These are phyloP conservation scores for Entelexis sorbosivorans DNA, from an alignment of 1,139 yeast species.

Conservation along the genomic window DNA sequence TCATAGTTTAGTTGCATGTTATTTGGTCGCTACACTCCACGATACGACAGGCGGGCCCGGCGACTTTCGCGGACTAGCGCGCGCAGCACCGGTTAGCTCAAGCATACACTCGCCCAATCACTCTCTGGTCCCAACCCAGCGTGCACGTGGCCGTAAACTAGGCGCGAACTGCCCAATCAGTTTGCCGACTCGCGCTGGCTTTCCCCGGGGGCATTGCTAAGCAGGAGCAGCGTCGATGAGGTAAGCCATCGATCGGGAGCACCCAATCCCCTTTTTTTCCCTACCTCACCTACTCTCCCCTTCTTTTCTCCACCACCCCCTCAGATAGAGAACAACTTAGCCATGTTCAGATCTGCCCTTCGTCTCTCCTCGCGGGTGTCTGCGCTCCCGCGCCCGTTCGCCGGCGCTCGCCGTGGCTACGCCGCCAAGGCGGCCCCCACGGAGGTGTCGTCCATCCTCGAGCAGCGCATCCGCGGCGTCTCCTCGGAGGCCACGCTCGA, in stretches of 20 bases:
- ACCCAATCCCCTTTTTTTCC: conserved; percentile 19
- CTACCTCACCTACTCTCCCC: conserved; percentile 8
- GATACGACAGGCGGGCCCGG: too few species aligned
- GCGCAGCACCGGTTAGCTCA: too few species aligned
- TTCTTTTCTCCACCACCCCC: conserved; percentile 15
- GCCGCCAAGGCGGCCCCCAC: conserved; percentile 95
- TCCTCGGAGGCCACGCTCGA: conserved; percentile 94
- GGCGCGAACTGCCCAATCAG: conserved; percentile 12
- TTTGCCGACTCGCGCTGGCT: conserved; percentile 7
- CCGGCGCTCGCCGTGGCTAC: conserved; percentile 45
- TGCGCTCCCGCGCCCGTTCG: conserved; percentile 31
- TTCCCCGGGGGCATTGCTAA: conserved; percentile 4
- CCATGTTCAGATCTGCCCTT: conserved; percentile 36
- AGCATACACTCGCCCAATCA: conserved; percentile 4
- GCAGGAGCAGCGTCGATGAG: not conserved
- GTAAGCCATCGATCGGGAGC: conserved; percentile 1
- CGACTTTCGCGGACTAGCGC: too few species aligned
- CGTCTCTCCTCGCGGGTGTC: conserved; percentile 35
- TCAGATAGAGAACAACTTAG: conserved; percentile 14
- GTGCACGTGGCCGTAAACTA: not conserved
- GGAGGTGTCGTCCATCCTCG: conserved; percentile 97
- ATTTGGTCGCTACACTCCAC: too few species aligned
- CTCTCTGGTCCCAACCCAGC: conserved; percentile 3
- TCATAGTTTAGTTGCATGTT: too few species aligned
- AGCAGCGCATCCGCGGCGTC: conserved; percentile 98